phyloP scores from a whole-genome alignment of 1,139 yeast genomes.

The Yamadazyma conglobata region DNA sequence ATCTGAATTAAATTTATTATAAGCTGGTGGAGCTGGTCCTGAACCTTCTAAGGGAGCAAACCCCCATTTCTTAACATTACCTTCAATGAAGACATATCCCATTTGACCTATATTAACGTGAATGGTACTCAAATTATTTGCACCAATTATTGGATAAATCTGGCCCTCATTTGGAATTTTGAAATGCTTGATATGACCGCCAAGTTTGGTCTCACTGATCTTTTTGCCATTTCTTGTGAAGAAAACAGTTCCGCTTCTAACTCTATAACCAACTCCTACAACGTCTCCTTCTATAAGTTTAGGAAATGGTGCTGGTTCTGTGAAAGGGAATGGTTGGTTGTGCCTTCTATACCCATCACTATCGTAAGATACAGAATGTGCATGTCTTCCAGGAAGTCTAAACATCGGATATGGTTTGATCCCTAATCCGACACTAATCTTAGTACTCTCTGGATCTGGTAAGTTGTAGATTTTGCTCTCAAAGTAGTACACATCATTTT shows the following conservation, averaged over 20 bases:
- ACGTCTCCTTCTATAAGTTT: slow-evolving; percentile 55
- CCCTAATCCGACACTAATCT: slow-evolving; percentile 45
- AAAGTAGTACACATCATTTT: slow-evolving; percentile 86
- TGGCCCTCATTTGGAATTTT: slow-evolving; percentile 38
- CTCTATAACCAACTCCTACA: slow-evolving; percentile 63
- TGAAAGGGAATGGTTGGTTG: slow-evolving; percentile 47
- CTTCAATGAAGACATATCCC: slow-evolving; percentile 59
- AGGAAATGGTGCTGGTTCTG: slow-evolving; percentile 43
- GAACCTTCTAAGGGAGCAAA: slow-evolving; percentile 58
- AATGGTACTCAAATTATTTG: slow-evolving; percentile 48
- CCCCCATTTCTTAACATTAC: slow-evolving; percentile 63
- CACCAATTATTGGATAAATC: slow-evolving; percentile 51
- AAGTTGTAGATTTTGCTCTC: slow-evolving; percentile 65
- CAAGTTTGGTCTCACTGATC: slow-evolving; percentile 60
- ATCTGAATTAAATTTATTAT: slow-evolving; percentile 52
- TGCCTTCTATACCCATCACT: slow-evolving; percentile 50
- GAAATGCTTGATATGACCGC: slow-evolving; percentile 60
- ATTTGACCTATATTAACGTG: slow-evolving; percentile 57
- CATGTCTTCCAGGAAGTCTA: slow-evolving; percentile 55
- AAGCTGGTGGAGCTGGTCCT: slow-evolving; percentile 64
- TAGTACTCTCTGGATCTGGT: slow-evolving; percentile 52
- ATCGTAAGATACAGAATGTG: slow-evolving; percentile 48
- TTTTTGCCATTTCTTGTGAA: slow-evolving; percentile 71
- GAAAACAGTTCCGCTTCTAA: slow-evolving; percentile 58
- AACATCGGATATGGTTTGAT: slow-evolving; percentile 58